Percentiles rank a stretch among this genome's conserved stretches.
Conservation (phyloP, 116 monocot species). For the Dioscorea cayenensis region DNA sequence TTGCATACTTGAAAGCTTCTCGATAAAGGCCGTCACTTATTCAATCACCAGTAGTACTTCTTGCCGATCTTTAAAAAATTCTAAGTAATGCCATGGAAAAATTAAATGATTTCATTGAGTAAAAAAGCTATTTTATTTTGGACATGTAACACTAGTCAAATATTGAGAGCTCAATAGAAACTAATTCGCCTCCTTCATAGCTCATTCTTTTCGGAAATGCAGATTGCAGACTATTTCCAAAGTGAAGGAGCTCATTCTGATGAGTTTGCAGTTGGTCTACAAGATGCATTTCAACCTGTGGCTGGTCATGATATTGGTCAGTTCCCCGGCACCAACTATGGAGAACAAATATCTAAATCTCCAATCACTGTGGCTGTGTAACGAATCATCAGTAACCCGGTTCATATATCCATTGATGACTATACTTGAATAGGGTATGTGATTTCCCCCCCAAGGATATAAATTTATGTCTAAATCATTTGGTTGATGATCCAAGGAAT, state of each 20-base stretch:
- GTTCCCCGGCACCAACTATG: conserved; percentile 43
- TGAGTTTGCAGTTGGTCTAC: conserved; percentile 65
- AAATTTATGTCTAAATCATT: no score
- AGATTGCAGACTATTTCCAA: conserved; percentile 74
- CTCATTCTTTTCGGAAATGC: conserved; percentile 5
- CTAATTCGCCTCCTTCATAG: no score
- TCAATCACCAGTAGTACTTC: not conserved
- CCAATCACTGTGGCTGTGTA: no score
- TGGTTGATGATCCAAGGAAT: no score
- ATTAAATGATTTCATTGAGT: no score
- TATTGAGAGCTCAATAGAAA: not conserved
- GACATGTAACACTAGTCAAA: not conserved
- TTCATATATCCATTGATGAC: no score
- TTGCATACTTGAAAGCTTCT: not conserved
- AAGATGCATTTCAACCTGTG: conserved; percentile 32
- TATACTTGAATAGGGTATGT: no score
- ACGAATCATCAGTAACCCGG: no score
- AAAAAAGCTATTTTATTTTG: not conserved
- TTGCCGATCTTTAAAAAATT: not conserved
- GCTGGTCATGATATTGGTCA: conserved; percentile 76
- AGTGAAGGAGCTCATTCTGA: conserved; percentile 33
- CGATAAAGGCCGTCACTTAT: not conserved
- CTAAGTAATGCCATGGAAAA: not conserved
- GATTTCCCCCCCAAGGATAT: no score
- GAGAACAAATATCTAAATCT: not conserved